Evolutionary conservation across 306 rosid species (phyloP).

Genomic region (Prinsepia uniflora): DNA sequence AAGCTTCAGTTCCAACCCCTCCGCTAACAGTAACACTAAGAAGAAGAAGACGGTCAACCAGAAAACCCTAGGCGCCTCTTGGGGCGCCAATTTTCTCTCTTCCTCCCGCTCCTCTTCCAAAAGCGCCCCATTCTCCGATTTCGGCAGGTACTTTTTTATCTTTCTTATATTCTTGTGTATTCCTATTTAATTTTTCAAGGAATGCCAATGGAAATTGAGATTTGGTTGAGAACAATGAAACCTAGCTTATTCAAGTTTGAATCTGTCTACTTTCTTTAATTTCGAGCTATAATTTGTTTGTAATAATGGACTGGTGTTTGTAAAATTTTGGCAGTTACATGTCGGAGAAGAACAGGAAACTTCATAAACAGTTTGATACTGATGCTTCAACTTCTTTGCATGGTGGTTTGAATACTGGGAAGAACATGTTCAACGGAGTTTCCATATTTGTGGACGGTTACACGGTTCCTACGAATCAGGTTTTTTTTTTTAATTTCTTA

Average conservation of each 20-base stretch:
- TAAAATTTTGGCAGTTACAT: constrained; percentile 52
- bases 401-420: constrained; percentile 33
- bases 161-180: background rate
- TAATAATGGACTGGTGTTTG: background rate
- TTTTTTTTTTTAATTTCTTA: constrained; percentile 19
- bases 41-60: constrained; percentile 43
- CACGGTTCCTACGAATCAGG: constrained; percentile 88
- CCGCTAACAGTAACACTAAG: constrained; percentile 20
- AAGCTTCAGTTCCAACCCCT: constrained; percentile 37
- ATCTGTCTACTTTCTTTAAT: background rate
- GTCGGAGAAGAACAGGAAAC: constrained; percentile 70
- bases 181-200: background rate
- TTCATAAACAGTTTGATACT: constrained; percentile 61
- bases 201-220: no score
- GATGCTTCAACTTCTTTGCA: constrained; percentile 52
- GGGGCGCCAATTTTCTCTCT: constrained; percentile 69
- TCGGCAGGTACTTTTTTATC: constrained; percentile 45
- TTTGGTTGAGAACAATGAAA: background rate
- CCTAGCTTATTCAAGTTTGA: background rate
- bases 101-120: constrained; percentile 53
- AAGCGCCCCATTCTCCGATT: constrained; percentile 61
- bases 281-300: background rate
- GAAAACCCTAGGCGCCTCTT: constrained; percentile 79
- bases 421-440: constrained; percentile 60
- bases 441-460: constrained; percentile 91